Evolutionary conservation across 2,329 filamentous ascomycete species (phyloP).

Genomic region (Fulvia fulva): DNA sequence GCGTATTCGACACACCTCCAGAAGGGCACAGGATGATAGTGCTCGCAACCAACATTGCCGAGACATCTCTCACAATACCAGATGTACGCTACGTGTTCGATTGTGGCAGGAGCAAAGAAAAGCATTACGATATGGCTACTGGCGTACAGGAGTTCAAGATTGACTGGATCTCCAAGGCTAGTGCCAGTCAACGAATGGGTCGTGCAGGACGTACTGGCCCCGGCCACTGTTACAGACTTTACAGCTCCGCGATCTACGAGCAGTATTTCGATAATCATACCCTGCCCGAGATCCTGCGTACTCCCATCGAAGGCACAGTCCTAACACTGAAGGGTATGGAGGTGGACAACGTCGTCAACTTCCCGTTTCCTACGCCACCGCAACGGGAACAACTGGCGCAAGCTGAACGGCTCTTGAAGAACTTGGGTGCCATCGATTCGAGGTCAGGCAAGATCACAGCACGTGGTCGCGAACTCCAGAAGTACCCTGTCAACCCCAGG

Average conservation of each 20-base stretch:
- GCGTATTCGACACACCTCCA: constrained; percentile 77
- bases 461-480: constrained; percentile 74
- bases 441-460: constrained; percentile 68
- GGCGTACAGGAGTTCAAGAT: constrained; percentile 95
- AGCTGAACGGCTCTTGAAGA: constrained; percentile 80
- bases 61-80: constrained; percentile 95
- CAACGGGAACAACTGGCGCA: constrained; percentile 70
- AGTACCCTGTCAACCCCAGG: constrained; percentile 85
- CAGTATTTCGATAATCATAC: constrained; percentile 82
- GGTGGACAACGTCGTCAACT: constrained; percentile 82
- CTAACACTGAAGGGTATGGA: constrained; percentile 94
- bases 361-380: constrained; percentile 92
- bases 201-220: constrained; percentile 93
- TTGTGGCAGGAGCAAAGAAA: constrained; percentile 86
- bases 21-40: constrained; percentile 82
- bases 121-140: constrained; percentile 79
- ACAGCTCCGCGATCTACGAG: constrained; percentile 91
- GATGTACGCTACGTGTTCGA: constrained; percentile 95
- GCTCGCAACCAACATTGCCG: constrained; percentile 91
- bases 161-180: constrained; percentile 96
- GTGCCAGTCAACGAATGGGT: constrained; percentile 84
- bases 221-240: constrained; percentile 91
- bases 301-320: constrained; percentile 85
- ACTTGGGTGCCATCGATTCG: constrained; percentile 73
- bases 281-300: constrained; percentile 82